Base-by-base conservation (phyloP, 805 yeast genomes). In the Lipomyces yamadae region DNA sequence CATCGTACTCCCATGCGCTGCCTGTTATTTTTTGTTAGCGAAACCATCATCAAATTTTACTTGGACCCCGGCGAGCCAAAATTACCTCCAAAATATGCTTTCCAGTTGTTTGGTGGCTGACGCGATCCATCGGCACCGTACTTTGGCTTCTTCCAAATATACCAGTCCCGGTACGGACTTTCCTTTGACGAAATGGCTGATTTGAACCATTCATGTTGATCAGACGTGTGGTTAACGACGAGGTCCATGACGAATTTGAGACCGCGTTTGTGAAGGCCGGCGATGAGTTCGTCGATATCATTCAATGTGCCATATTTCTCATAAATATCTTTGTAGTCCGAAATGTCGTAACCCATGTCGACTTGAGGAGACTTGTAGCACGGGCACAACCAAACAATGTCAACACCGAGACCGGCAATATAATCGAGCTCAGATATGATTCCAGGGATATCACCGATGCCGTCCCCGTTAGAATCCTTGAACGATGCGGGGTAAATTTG, bases 331-430 rank as follows among this genome's bases (percentile, higher is more conserved):
- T 82, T 81, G 76, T 86, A 86, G 75, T 86, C 82, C 18, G 84
- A 76, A 71, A 86, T 84, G 70, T 86, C 89, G 72, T 85, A 86
- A 2, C 89, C 89, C 88, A 85, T 85, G 74, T 86, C 88, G 60
- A 83, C 85, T 74, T 83, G 86, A 5, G 88, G 88, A 1, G 87
- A 83, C 69, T 83, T 86, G 75, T 80, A 85, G 79, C 84, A 83
- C 33, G 88, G 88, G 33, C 84, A 83, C 62, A 85, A 75, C 89
- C 89, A 86, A 53, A 85, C 77, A 24, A 83, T 81, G 64, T 84
- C 86, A 15, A 79, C 79, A 2, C 87, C 87, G 39, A 85, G 75
- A 30, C 74, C 75, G 73, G 83, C 82, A 74, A 85, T 74, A 74
- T 85, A 84, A 74, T 84, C 87, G 70, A 85, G 78, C 39, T 82